Evolutionary conservation across 2,329 filamentous ascomycete species (phyloP).

Genomic region (Alternaria infectoria): DNA sequence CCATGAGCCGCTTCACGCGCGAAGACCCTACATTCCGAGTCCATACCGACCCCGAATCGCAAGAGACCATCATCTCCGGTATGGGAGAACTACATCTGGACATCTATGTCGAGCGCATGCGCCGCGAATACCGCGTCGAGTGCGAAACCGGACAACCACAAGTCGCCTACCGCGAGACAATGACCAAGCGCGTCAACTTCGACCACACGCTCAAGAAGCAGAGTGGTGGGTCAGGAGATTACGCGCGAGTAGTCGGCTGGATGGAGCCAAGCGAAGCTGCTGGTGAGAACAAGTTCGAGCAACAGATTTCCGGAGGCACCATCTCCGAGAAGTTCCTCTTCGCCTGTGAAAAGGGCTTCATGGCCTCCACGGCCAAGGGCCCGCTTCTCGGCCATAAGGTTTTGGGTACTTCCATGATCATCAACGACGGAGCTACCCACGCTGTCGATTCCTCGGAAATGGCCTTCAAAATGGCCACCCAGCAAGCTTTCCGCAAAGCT

Average conservation of each 20-base stretch:
- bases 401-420: conserved; percentile 85
- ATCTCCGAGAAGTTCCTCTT: conserved; percentile 96
- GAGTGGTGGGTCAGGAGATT: conserved; percentile 93
- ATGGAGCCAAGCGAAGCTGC: conserved; percentile 83
- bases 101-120: conserved; percentile 96
- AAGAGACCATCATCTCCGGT: conserved; percentile 96
- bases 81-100: conserved; percentile 98
- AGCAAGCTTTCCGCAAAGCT: conserved; percentile 95
- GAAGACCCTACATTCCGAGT: conserved; percentile 98
- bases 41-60: conserved; percentile 86
- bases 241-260: conserved; percentile 87
- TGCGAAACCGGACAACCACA: conserved; percentile 95
- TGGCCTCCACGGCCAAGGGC: conserved; percentile 79
- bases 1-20: conserved; percentile 97
- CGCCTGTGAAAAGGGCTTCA: conserved; percentile 95
- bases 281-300: conserved; percentile 81
- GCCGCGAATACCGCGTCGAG: conserved; percentile 94
- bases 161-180: conserved; percentile 95
- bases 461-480: conserved; percentile 91
- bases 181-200: conserved; percentile 79
- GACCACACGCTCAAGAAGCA: conserved; percentile 96
- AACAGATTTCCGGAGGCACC: conserved; percentile 84
- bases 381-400: conserved; percentile 93
- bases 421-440: conserved; percentile 96
- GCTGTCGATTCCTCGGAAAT: conserved; percentile 97